These are phyloP conservation scores for Durio zibethinus DNA, from an alignment of 345 rosid genomes.

Conservation along the genomic window DNA sequence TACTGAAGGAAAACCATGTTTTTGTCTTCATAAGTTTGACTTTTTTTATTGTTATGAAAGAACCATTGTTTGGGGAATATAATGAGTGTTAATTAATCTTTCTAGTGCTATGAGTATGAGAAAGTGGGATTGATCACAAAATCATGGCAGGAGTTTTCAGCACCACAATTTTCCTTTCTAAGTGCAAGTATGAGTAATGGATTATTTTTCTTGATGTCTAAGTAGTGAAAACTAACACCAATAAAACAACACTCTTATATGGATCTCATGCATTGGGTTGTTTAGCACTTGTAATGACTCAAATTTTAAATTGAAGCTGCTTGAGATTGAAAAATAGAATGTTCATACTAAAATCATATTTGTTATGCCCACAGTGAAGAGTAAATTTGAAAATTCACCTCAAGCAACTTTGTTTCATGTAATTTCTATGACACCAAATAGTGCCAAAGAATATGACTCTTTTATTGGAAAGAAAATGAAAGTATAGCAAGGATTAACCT, in stretches of 20 bases:
- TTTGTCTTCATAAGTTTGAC: background rate
- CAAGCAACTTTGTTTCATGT: background rate
- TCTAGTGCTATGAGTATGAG: background rate
- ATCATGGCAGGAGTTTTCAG: background rate
- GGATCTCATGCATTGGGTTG: background rate
- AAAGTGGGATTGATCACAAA: background rate
- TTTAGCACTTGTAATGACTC: background rate
- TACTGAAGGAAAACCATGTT: background rate
- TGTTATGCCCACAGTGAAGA: background rate
- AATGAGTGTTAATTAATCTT: background rate
- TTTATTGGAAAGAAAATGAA: background rate
- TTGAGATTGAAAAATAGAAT: background rate
- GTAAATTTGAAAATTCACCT: background rate
- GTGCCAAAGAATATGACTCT: background rate
- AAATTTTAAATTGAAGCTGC: background rate
- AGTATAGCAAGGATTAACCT: background rate
- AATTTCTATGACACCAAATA: background rate
- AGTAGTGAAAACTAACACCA: background rate
- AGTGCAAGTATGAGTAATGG: background rate
- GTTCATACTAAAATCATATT: background rate
- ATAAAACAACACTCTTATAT: background rate
- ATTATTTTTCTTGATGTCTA: background rate
- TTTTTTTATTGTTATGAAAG: background rate
- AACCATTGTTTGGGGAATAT: background rate
- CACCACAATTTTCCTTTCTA: background rate